Evolutionary conservation across 192 early-diverging fungal species (phyloP), one percentile per base, ranked within the genome.

Genomic region (Linnemannia hyalina): DNA sequence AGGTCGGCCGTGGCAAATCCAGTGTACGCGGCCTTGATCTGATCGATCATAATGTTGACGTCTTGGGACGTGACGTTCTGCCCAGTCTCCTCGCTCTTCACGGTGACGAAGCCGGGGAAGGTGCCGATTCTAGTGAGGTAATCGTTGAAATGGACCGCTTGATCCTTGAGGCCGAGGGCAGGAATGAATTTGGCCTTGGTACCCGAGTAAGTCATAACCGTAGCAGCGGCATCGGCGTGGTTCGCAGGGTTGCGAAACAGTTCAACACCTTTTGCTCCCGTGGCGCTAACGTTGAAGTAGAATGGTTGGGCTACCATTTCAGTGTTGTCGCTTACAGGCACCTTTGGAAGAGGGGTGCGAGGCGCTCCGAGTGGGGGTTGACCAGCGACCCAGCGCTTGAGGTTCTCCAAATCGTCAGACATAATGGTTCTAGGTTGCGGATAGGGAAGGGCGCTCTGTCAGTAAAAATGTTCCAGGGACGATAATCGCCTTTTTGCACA

Each of bases 1-100:
- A 73, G 10, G 44, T 73, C 72, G 42, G 72, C 72, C 6, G 42
- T 16, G 13, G 41, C 72, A 26, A 73, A 44, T n/a, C 72, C 72
- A 2, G 8, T 8, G 46, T 73, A 73, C 10, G 72, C 72, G 10
- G 36, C 16, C 10, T 23, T 29, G 72, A 73, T 47, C 38, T 22
- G 38, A 8, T 26, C 29, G n/a, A 73, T 32, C 20, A 73, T 73
- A 3, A 16, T 7, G 16, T 73, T 7, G 42, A 73, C 26, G 3
- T 73, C 5, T 4, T 42, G n/a, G 9, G 72, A 73, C 23, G 72
- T 73, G 29, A n/a, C 26, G 9, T 49, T 7, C 18, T 32, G 2
- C 2, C 44, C 41, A 0, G 72, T 73, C 46, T 73, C 42, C 72
- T 73, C 46, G 29, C 18, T 29, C 6, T 8, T n/a, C 6, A n/a